Evolutionary conservation across 2,329 filamentous ascomycete species (phyloP).

Genomic region (Myotisia sp.): DNA sequence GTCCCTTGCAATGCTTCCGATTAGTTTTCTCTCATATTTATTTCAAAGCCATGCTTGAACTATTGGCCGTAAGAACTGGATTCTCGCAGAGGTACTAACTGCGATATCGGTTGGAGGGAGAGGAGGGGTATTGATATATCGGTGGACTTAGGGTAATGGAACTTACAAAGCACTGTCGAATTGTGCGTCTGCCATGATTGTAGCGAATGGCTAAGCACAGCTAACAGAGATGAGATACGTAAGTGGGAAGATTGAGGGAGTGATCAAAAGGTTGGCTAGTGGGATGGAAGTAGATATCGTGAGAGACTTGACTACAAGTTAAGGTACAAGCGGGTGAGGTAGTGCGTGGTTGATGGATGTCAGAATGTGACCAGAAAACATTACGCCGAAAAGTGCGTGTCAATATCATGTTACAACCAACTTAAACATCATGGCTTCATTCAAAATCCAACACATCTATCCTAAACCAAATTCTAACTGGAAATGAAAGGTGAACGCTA

Average conservation of each 20-base stretch:
- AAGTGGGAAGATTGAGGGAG: no score
- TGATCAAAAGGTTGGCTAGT: no score
- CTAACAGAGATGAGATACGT: no score
- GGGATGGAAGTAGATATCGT: no score
- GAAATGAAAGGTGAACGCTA: background rate
- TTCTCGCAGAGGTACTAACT: no score
- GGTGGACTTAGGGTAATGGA: background rate
- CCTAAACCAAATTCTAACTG: background rate
- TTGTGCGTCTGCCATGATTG: conserved; percentile 33
- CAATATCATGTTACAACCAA: no score
- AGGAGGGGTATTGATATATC: conserved; percentile 8
- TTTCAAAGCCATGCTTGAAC: conserved; percentile 1
- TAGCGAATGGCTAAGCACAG: no score
- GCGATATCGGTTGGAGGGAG: conserved; percentile 13
- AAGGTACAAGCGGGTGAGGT: no score
- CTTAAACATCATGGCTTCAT: conserved; percentile 1
- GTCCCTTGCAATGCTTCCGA: conserved; percentile 47
- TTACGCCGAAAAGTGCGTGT: no score
- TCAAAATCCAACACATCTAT: background rate
- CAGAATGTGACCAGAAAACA: no score
- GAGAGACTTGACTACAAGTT: no score
- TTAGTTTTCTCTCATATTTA: conserved; percentile 1
- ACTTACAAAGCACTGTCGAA: conserved; percentile 39
- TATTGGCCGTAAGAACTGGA: background rate
- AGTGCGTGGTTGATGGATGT: no score